Percentiles rank a stretch among this genome's conserved stretches.
Conservation (phyloP, 352 stramenopile species). For the Phytophthora pinifolia region DNA sequence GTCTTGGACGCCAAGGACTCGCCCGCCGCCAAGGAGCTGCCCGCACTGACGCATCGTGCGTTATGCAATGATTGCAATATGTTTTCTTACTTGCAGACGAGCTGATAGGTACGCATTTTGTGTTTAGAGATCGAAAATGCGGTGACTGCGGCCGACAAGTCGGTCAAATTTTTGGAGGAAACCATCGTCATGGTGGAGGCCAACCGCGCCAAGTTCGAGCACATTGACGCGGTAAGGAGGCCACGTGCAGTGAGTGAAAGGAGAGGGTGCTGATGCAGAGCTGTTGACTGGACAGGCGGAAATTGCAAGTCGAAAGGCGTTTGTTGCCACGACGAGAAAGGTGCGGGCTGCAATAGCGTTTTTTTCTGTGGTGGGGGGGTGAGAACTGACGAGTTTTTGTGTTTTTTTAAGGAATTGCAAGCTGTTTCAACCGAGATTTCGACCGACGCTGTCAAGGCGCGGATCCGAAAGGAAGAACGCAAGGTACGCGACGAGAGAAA, state of each 20-base stretch:
- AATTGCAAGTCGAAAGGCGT: conserved; percentile 65
- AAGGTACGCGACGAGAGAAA: conserved; percentile 34
- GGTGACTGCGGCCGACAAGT: conserved; percentile 64
- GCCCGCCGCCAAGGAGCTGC: conserved; percentile 50
- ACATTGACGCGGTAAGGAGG: conserved; percentile 65
- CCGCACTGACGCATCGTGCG: conserved; percentile 53
- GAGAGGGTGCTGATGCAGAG: background rate
- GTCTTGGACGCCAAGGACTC: conserved; percentile 48
- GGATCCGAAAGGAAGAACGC: conserved; percentile 62
- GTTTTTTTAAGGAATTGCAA: conserved; percentile 35
- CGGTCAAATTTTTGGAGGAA: conserved; percentile 79
- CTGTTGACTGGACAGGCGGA: conserved; percentile 33
- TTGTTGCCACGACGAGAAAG: conserved; percentile 61
- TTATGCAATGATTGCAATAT: conserved; percentile 7
- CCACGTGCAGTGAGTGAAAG: background rate
- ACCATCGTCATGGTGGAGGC: conserved; percentile 83
- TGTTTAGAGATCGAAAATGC: conserved; percentile 58
- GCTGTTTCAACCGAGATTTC: conserved; percentile 56
- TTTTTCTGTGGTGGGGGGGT: background rate
- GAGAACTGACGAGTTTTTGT: background rate
- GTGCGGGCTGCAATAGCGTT: conserved; percentile 9
- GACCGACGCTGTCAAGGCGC: conserved; percentile 55
- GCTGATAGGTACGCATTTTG: background rate
- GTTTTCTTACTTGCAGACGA: background rate
- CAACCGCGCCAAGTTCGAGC: conserved; percentile 78